These are phyloP conservation scores for Aspergillus egyptiacus DNA, from an alignment of 495 filamentous ascomycete species.

Conservation along the genomic window DNA sequence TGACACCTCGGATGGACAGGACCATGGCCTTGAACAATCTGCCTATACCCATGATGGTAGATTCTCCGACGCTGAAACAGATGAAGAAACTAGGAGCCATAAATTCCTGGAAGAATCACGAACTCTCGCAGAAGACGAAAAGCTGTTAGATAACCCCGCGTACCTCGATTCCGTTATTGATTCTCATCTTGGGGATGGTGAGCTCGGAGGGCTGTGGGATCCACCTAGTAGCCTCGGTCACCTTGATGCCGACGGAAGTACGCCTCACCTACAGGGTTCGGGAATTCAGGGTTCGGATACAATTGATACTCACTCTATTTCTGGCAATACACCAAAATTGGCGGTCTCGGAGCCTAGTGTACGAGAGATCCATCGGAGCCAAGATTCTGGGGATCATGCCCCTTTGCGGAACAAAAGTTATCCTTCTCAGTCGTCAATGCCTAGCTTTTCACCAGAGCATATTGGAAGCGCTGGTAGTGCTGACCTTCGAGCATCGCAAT, in stretches of 20 bases:
- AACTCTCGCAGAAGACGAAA: conserved; percentile 29
- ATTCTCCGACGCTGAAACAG: conserved; percentile 42
- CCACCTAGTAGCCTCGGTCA: conserved; percentile 1
- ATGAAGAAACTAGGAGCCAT: conserved; percentile 23
- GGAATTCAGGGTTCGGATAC: conserved; percentile 1
- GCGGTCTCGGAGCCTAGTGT: conserved; percentile 1
- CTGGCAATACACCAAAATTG: not conserved
- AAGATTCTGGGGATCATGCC: not conserved
- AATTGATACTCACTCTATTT: not conserved
- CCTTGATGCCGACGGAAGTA: conserved; percentile 11
- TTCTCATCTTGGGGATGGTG: conserved; percentile 39
- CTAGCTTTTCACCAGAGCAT: not conserved
- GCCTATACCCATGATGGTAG: conserved; percentile 36
- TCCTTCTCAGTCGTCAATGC: not conserved
- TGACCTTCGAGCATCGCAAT: conserved; percentile 2
- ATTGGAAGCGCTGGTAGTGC: not conserved
- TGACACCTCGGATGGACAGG: not conserved
- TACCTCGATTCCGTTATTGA: conserved; percentile 47
- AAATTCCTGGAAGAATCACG: conserved; percentile 30
- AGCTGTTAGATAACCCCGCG: conserved; percentile 40
- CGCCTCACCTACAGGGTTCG: conserved; percentile 14
- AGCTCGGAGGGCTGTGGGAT: conserved; percentile 22
- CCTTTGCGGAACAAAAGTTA: not conserved
- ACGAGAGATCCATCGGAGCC: not conserved
- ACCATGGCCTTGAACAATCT: conserved; percentile 27